Evolutionary conservation across 768 basidiomycete species (phyloP), one percentile per base, ranked within the genome.

Genomic region (Naematelia encephala): DNA sequence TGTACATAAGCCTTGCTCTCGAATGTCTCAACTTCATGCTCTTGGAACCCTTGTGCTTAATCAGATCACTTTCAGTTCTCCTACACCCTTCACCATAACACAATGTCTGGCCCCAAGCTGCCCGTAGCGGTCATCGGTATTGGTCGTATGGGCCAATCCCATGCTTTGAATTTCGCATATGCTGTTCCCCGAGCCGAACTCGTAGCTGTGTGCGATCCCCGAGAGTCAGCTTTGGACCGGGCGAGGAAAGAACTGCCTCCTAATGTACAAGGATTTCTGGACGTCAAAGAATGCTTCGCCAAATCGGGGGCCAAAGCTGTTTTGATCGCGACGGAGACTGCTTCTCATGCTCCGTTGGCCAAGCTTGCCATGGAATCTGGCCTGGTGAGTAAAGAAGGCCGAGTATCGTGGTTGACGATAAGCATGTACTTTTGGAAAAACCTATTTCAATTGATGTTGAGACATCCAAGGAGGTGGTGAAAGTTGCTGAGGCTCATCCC

Each of bases 381-480:
- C 19, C 27, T 26, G n/a, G 29, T 43, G 5, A 25, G 1, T 23
- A 21, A 22, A 48, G 1, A 8, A 39, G 16, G 8, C 16, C 34
- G 34, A 8, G 8, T 39, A 16, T 8, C 16, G 34, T 39, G 34
- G 8, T 16, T 39, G 34, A 39, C 34, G 44, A 19, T 12, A 26
- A 63, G 63, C 59, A 67, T 51, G 60, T 67, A n/a, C 54, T 67
- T 13, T 30, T 61, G 2, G 66, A 67, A 54, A 67, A 67, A 52
- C 66, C 66, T 11, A 64, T 67, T 28, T 60, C 63, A 3, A 54
- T 64, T 22, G 57, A 62, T 29, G 23, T 66, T 5, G 54, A 64
- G 26, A 42, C 27, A 12, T 22, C 66, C 13, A 21, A 50, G 8
- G 46, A 45, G 13, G 60, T 67, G 12, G 56, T 67, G 3, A 57